Evolutionary conservation across 2,329 filamentous ascomycete species (phyloP), one percentile per base, ranked within the genome.

Genomic region (Pseudogymnoascus sp.): DNA sequence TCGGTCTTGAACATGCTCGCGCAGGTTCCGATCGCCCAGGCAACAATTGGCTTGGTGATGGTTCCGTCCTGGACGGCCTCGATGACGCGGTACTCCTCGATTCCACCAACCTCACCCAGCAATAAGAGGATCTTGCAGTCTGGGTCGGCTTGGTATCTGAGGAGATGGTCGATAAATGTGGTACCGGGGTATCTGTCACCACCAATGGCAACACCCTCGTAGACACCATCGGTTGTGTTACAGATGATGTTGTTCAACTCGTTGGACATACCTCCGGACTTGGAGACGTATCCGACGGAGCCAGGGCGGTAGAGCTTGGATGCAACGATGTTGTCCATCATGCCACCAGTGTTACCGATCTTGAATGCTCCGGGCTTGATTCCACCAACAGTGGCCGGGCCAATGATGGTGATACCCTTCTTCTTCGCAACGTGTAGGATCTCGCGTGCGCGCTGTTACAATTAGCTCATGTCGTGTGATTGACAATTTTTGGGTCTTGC

Each of bases 291-390:
- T 73, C 92, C 95, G 71, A 99, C 93, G 72, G 95, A 98, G 73
- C 95, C 95, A 82, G 95, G 95, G 80, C 95, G 93, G 88, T 99
- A 99, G 67, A 99, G 91, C 88, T 99, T 99, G 78, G 95, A 98
- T 72, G 95, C 92, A 69, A 99, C 95, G 75, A 99, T 99, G 87
- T 99, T 99, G 86, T 99, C 95, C 95, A 99, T 99, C 95, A 99
- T 99, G 80, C 95, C 95, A 86, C 95, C 95, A 74, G 95, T 99
- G 86, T 99, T 99, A 78, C 95, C 95, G 70, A 99, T 99, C 87
- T 98, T 99, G 90, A 93, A 99, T 78, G 90, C 91, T 79, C 95
- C 95, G 68, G 95, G 95, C 87, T 98, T 99, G 83, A 99, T 98
- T 75, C 95, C 95, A 86, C 95, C 95, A 68, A 99, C 95, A 64